Percentiles rank a stretch among this genome's conserved stretches.
Conservation (phyloP, 805 yeast genomes). For the Komagataella pseudopastoris region DNA sequence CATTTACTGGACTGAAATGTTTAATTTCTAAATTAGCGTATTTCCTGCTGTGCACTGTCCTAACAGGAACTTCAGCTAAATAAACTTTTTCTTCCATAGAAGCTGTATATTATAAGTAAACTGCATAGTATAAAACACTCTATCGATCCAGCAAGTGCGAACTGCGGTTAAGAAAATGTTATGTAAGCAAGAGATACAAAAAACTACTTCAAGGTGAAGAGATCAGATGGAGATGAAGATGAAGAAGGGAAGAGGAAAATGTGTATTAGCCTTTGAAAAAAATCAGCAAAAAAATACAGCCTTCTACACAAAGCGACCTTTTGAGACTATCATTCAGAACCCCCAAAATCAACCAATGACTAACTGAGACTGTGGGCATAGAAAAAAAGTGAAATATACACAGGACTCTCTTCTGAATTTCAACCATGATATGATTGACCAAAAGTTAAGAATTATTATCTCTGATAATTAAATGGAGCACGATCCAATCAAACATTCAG, state of each 20-base stretch:
- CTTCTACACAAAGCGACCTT: constrained; percentile 7
- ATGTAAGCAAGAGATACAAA: background rate
- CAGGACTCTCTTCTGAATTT: constrained; percentile 4
- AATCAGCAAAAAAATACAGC: constrained; percentile 6
- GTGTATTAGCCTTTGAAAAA: constrained; percentile 4
- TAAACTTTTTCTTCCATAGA: background rate
- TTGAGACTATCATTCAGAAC: constrained; percentile 1
- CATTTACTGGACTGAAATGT: background rate
- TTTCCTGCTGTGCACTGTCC: background rate
- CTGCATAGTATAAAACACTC: background rate
- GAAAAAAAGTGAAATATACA: constrained; percentile 5
- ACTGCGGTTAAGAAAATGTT: background rate
- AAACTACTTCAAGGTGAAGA: background rate
- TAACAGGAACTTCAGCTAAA: background rate
- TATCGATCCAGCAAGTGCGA: background rate
- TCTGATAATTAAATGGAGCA: background rate
- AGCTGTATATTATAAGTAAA: background rate
- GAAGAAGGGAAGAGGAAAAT: background rate
- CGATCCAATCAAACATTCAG: constrained; percentile 4
- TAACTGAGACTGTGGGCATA: constrained; percentile 4
- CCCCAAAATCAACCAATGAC: constrained; percentile 4
- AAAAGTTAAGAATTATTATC: background rate
- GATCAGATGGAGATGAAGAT: background rate
- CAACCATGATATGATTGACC: background rate
- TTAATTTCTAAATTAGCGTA: background rate